Evolutionary conservation across 257 asterid genomes (phyloP).

Genomic region (Schizonepeta tenuifolia): DNA sequence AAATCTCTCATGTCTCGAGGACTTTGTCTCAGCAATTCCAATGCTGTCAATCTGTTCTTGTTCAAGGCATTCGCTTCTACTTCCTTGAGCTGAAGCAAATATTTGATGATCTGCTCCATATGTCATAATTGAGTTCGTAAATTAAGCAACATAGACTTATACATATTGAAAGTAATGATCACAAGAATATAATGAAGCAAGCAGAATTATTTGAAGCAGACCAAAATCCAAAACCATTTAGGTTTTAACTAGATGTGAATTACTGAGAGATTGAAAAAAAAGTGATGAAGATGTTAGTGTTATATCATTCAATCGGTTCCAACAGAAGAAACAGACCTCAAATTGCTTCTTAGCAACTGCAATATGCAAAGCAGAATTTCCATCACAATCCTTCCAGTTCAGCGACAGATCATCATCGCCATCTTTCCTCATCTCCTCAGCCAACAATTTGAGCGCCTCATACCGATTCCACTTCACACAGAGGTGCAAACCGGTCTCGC

Average conservation of each 20-base stretch:
- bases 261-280: not conserved
- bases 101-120: slow-evolving; percentile 43
- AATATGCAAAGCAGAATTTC: slow-evolving; percentile 47
- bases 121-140: not conserved
- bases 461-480: slow-evolving; percentile 41
- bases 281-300: no score
- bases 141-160: not conserved
- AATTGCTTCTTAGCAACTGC: slow-evolving; percentile 45
- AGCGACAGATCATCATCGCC: slow-evolving; percentile 21
- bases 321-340: slow-evolving; percentile 39
- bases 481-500: slow-evolving; percentile 43
- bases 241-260: not conserved
- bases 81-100: slow-evolving; percentile 32
- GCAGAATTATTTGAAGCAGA: no score
- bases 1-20: slow-evolving; percentile 44
- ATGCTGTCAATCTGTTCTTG: slow-evolving; percentile 34
- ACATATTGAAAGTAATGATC: no score
- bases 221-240: not conserved
- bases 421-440: slow-evolving; percentile 30
- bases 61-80: slow-evolving; percentile 47
- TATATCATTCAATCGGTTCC: no score
- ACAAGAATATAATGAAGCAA: no score
- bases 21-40: slow-evolving; percentile 45
- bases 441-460: slow-evolving; percentile 38
- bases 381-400: slow-evolving; percentile 48